A percentile compares a stretch with the other conserved stretches of the same genome.
Evolutionary conservation across 129 eudicot species (phyloP).

Genomic region (Centella asiatica): DNA sequence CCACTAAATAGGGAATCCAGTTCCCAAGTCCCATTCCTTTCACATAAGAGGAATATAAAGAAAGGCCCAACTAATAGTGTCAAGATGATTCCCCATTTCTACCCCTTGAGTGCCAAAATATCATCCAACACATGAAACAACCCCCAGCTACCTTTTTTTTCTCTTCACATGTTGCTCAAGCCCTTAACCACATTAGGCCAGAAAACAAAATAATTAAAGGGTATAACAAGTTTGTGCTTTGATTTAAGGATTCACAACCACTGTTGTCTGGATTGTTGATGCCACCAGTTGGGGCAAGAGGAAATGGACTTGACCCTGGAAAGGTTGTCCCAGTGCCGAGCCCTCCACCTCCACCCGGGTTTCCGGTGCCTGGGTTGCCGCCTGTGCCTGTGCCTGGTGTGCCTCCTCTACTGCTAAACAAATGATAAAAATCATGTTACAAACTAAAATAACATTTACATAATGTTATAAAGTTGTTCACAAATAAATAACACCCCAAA

Average conservation of each 20-base stretch:
- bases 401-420: conserved; percentile 27
- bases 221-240: conserved; percentile 9
- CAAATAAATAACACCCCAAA: too few relatives aligned
- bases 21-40: conserved; percentile 33
- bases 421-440: conserved; percentile 3
- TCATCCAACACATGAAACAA: conserved; percentile 26
- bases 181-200: conserved; percentile 37
- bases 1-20: conserved; percentile 51
- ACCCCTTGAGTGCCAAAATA: conserved; percentile 13
- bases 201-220: conserved; percentile 30
- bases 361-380: conserved; percentile 9
- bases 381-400: conserved; percentile 12
- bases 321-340: not conserved
- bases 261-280: conserved; percentile 33
- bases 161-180: conserved; percentile 6
- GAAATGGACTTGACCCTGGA: conserved; percentile 14
- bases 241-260: conserved; percentile 15
- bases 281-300: conserved; percentile 42
- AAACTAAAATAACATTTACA: not conserved
- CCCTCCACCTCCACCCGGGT: too few relatives aligned
- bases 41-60: not conserved
- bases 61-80: not conserved
- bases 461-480: too few relatives aligned
- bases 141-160: not conserved
- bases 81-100: conserved; percentile 17